Percentiles rank a stretch among this genome's conserved stretches.
These are phyloP conservation scores for Pseudotsuga menziesii DNA, from an alignment of 75 land plant species.

Conservation along the genomic window DNA sequence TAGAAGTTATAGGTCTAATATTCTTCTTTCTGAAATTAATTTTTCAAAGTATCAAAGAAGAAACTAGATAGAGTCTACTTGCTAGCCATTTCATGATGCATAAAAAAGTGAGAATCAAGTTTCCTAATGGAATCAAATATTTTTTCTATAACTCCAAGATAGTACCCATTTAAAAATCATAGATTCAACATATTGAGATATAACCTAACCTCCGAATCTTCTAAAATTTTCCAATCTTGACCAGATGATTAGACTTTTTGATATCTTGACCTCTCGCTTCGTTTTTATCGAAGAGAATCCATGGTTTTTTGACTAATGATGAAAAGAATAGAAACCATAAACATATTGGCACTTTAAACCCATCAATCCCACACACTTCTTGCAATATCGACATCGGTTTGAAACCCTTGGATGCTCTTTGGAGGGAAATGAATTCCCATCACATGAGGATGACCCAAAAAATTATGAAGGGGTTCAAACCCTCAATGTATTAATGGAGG, in stretches of 20 bases:
- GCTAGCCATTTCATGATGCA: too few species aligned
- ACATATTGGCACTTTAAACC: slow-evolving; percentile 44
- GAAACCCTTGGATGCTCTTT: background rate
- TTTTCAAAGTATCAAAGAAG: too few species aligned
- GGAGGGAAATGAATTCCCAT: background rate
- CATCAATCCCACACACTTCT: slow-evolving; percentile 40
- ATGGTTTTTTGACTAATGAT: slow-evolving; percentile 37
- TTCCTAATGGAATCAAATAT: too few species aligned
- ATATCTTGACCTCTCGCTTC: slow-evolving; percentile 25
- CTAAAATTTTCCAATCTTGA: slow-evolving; percentile 33
- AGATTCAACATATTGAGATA: too few species aligned
- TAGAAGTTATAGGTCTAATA: too few species aligned
- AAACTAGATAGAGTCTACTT: too few species aligned
- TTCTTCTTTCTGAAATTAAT: too few species aligned
- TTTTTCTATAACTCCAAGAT: too few species aligned
- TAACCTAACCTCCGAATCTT: slow-evolving; percentile 20
- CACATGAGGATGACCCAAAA: background rate
- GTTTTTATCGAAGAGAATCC: slow-evolving; percentile 36
- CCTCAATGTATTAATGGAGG: too few species aligned
- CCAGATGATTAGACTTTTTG: slow-evolving; percentile 36
- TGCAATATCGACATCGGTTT: slow-evolving; percentile 38
- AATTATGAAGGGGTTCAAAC: too few species aligned
- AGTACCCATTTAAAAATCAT: too few species aligned
- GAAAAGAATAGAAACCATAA: slow-evolving; percentile 23
- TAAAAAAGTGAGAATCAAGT: too few species aligned